Evolutionary conservation across 305 asterid species (phyloP), one percentile per base, ranked within the genome.

Genomic region (Ajuga reptans): DNA sequence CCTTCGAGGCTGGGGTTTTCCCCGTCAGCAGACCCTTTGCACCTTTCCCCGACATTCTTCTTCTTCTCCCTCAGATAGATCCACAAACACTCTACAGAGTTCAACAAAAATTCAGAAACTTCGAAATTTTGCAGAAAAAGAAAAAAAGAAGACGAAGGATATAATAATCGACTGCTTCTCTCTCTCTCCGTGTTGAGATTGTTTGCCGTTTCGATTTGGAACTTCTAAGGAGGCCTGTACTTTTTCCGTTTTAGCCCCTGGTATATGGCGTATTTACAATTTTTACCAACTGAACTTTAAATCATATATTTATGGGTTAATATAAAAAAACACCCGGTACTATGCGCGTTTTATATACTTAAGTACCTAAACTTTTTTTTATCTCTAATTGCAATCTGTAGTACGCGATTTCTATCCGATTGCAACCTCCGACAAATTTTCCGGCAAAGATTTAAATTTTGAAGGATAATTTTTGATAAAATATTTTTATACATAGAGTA

Each of bases 11-110:
- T 9, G 83, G 81, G 56, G 87, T 76, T 66, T 84, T 89, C 42
- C 92, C 89, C 75, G 80, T 85, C 72, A 87, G 69, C 77, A 87
- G 64, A 9, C 96, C 96, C 75, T 85, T 89, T 0, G 96, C 92
- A 49, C 95, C 95, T 78, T 89, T 89, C 34, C 96, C 96, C 75
- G 95, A 88, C 92, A 86, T 88, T 77, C 50, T 78, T 84, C 81
- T 88, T 87, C 86, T 82, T 75, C 12, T 9, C 2, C 54, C 2
- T 24, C 29, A 31, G 66, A 33, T 37, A 68, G 72, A 75, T 75
- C 77, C 68, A 65, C 54, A 10, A 69, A 31, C 66, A 9, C 42
- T 43, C 66, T 61, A 58, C 15, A 11, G 18, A 21, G 15, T 58
- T 62, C 17, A 15, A 45, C 37, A 14, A 57, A 16, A 7, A 41